Evolutionary conservation across 1,284 basidiomycete species (phyloP), one percentile per base, ranked within the genome.

Genomic region (Erythrobasidium hasegawianum): DNA sequence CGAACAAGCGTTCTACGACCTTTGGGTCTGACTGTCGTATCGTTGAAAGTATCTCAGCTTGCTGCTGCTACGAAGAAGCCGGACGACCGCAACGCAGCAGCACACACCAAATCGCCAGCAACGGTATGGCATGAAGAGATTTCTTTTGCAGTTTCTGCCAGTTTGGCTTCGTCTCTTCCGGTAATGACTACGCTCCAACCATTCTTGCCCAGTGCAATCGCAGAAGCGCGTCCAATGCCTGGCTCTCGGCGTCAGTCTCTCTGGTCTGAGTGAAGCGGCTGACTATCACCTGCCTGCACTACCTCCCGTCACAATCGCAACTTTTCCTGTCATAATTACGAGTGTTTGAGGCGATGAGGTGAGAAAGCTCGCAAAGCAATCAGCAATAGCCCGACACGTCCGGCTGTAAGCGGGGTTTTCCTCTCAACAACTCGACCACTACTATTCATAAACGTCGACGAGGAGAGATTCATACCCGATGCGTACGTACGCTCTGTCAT

Each of bases 161-260:
- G 80, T 66, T 84, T 82, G 2, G 81, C 79, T 14, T 79, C 73
- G 41, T 87, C 79, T 24, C 88, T 76, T 1, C 82, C 82, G 27
- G 82, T 83, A 13, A 88, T 74, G 5, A 84, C 81, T 45, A 88
- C 79, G 72, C 79, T 79, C 84, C 84, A 86, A 45, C 85, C 81
- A 47, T 82, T 81, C 27, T 80, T 78, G 8, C 83, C 83, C 18
- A 85, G 78, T 1, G 81, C 80, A 68, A 84, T 76, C 1, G 83
- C 80, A 18, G 79, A 80, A 1, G 79, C 76, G 16, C 81, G 77
- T 10, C 84, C 84, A 62, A 85, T 83, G 10, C 83, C 81, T 81
- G 59, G 14, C 18, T 4, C 16, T 16, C 16, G 54, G 54, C n/a
- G 13, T 16, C 27, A 38, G 16, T 56, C 38, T 8, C 40, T 10